Percentiles rank a stretch among this genome's conserved stretches.
These are phyloP conservation scores for Saccharomyces kudriavzevii DNA, from an alignment of 805 yeast species.

Conservation along the genomic window DNA sequence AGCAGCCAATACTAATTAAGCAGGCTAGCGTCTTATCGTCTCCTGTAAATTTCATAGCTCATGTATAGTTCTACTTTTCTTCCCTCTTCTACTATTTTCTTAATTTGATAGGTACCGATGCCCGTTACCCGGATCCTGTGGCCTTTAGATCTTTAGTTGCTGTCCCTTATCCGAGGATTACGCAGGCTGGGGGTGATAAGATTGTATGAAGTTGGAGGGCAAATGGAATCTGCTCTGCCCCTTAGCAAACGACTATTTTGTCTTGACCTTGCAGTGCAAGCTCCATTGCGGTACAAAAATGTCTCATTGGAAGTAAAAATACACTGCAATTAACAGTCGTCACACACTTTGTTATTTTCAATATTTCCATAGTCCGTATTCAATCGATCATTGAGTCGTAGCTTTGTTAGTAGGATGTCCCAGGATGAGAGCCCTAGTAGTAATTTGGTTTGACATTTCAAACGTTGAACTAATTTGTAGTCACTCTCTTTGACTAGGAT, in stretches of 20 bases:
- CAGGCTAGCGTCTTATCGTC: not conserved
- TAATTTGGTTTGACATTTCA: slow-evolving; percentile 5
- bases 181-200: not conserved
- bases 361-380: slow-evolving; percentile 6
- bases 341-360: not conserved
- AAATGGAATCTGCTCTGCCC: no score
- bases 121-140: not conserved
- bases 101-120: not conserved
- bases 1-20: not conserved
- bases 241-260: no score
- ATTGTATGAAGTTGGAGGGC: no score
- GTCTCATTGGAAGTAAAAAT: no score
- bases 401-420: slow-evolving; percentile 8
- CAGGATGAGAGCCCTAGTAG: slow-evolving; percentile 9
- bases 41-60: not conserved
- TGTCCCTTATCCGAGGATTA: not conserved
- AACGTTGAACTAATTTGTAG: slow-evolving; percentile 1
- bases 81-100: not conserved
- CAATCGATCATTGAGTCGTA: slow-evolving; percentile 7
- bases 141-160: no score
- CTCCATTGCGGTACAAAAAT: no score
- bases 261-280: no score
- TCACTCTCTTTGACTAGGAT: slow-evolving; percentile 13
- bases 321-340: not conserved
- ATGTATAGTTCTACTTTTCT: not conserved